Conservation (phyloP, 2,329 filamentous ascomycete genomes). For the Aquanectria penicillioides region DNA sequence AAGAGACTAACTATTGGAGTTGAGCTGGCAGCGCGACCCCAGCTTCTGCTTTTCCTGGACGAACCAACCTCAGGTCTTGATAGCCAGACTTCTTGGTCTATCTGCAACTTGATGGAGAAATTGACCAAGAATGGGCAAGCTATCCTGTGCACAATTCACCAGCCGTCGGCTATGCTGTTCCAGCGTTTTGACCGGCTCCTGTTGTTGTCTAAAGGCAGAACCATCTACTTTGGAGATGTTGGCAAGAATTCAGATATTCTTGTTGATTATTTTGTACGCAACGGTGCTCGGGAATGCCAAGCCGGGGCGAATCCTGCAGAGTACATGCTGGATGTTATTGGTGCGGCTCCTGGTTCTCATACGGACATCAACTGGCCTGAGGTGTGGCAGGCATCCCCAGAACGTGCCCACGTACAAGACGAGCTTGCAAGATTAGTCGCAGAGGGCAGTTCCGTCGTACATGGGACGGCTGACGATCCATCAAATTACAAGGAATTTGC, state of each 20-base stretch:
- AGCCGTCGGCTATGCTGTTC: slow-evolving; percentile 60
- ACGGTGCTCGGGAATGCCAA: slow-evolving; percentile 65
- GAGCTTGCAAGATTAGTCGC: slow-evolving; percentile 45
- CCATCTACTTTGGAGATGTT: slow-evolving; percentile 74
- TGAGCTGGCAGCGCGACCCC: slow-evolving; percentile 62
- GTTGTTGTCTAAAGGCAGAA: slow-evolving; percentile 69
- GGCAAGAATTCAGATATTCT: slow-evolving; percentile 65
- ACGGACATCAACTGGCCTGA: slow-evolving; percentile 51
- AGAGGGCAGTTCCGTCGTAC: not conserved
- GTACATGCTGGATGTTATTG: slow-evolving; percentile 67
- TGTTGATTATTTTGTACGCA: slow-evolving; percentile 68
- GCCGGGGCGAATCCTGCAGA: slow-evolving; percentile 72
- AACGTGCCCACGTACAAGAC: slow-evolving; percentile 44
- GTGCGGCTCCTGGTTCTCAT: slow-evolving; percentile 61
- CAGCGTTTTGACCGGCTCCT: slow-evolving; percentile 66
- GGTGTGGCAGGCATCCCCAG: slow-evolving; percentile 47
- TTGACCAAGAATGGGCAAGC: slow-evolving; percentile 62
- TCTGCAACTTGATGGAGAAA: slow-evolving; percentile 67
- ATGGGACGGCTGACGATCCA: not conserved
- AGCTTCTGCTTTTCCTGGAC: slow-evolving; percentile 67
- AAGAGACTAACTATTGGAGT: slow-evolving; percentile 69
- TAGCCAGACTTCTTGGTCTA: slow-evolving; percentile 68
- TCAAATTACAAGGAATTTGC: slow-evolving; percentile 45
- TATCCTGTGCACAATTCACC: slow-evolving; percentile 62
- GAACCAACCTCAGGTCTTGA: slow-evolving; percentile 69